Conservation (phyloP, 2,329 filamentous ascomycete species). For the Penicillium sp. region DNA sequence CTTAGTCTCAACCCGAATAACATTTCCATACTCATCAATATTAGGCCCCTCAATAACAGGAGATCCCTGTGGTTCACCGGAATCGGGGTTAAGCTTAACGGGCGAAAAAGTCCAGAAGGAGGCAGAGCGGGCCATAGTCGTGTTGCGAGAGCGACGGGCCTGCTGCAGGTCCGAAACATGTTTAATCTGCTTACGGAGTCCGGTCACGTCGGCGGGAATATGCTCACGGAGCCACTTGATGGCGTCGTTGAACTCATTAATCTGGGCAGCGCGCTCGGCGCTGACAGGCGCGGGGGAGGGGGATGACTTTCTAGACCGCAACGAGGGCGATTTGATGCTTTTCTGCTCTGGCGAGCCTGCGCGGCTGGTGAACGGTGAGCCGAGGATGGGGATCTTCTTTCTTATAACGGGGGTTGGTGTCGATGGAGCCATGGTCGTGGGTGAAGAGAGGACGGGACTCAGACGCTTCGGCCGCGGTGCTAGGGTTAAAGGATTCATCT, state of each 20-base stretch:
- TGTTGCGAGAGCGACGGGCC: slow-evolving; percentile 25
- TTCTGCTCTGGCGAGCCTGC: too few species aligned
- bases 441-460: background rate
- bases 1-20: slow-evolving; percentile 33
- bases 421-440: background rate
- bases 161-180: slow-evolving; percentile 28
- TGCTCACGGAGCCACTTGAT: slow-evolving; percentile 29
- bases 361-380: background rate
- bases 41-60: background rate
- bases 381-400: background rate
- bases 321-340: background rate
- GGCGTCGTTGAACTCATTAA: slow-evolving; percentile 26
- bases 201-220: slow-evolving; percentile 28
- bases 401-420: background rate
- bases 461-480: background rate
- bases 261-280: slow-evolving; percentile 9
- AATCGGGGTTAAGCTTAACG: slow-evolving; percentile 16
- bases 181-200: slow-evolving; percentile 29
- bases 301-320: background rate
- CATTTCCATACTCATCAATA: slow-evolving; percentile 20
- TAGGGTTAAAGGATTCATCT: background rate
- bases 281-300: background rate
- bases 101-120: slow-evolving; percentile 45
- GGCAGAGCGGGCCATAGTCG: slow-evolving; percentile 27
- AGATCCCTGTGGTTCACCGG: slow-evolving; percentile 1